Percentiles rank a stretch among this genome's conserved stretches.
Evolutionary conservation across 176 grass and related monocot genomes (phyloP).

Genomic region (Musa schizocarpa): DNA sequence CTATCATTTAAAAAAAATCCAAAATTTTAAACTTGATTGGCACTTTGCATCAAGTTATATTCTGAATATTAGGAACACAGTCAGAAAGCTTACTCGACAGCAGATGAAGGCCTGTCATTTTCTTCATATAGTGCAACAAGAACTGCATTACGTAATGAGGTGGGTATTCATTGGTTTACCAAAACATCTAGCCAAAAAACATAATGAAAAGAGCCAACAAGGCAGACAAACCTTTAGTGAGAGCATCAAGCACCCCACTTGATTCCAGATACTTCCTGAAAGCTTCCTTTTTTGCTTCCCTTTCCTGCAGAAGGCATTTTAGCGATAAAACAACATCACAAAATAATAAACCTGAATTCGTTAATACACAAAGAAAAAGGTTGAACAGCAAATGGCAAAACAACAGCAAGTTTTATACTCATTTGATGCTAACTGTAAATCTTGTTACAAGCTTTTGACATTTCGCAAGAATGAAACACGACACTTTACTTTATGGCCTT

Average conservation of each 20-base stretch:
- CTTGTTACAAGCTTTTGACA: background rate
- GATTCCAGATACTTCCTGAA: conserved; percentile 97
- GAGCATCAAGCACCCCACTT: conserved; percentile 81
- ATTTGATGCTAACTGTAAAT: background rate
- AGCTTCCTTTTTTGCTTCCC: conserved; percentile 81
- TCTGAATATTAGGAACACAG: background rate
- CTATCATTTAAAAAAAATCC: background rate
- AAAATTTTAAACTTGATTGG: background rate
- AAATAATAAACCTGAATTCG: background rate
- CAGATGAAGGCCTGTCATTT: conserved; percentile 70
- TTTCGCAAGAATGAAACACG: background rate
- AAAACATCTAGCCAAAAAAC: background rate
- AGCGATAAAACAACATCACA: background rate
- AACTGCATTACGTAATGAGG: conserved; percentile 29
- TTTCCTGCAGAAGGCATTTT: conserved; percentile 37
- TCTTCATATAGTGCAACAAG: conserved; percentile 90
- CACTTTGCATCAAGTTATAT: background rate
- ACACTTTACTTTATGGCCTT: background rate
- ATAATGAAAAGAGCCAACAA: background rate
- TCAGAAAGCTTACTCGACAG: conserved; percentile 62
- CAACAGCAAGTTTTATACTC: background rate
- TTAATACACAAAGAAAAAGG: background rate
- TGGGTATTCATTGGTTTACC: conserved; percentile 3
- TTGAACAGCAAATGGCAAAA: background rate
- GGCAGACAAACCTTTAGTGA: conserved; percentile 65